Evolutionary conservation across 768 basidiomycete genomes (phyloP), one percentile per base, ranked within the genome.

Genomic region (Boletus insuetus): DNA sequence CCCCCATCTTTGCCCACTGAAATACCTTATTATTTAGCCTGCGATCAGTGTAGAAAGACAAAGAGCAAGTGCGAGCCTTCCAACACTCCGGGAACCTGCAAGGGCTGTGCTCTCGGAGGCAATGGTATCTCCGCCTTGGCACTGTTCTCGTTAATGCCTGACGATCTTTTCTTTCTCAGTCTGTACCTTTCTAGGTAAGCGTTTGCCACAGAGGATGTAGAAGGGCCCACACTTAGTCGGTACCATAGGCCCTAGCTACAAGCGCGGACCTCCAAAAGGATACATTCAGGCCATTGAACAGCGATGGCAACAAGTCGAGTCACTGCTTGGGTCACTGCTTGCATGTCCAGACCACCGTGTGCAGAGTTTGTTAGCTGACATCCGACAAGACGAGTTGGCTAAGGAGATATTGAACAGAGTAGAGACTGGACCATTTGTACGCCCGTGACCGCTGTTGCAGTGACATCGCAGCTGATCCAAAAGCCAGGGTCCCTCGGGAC

Each of bases 201-300:
- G 22, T 48, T 49, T 32, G 29, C 34, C 17, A 3, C 38, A 37
- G 26, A 26, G 19, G 24, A 41, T 10, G 37, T 24, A 22, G 29
- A 40, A 44, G 24, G 45, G 14, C 39, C n/a, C 29, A 50, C 3
- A 55, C 22, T 38, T 51, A 53, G 40, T 37, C 51, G 53, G 44
- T 53, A 48, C 31, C 43, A 14, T 51, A 90, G 89, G 86, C 43
- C 87, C 87, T 0, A 89, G 86, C 64, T 87, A 86, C 69, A 89
- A 88, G 66, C 85, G 91, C 10, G 92, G 91, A 11, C 89, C 89
- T 11, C 89, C 90, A 7, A 91, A 91, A 65, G 93, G 93, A 19
- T 95, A 95, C 68, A 94, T 95, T 47, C 89, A 94, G 68, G 92
- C 92, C 38, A 93, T 95, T 49, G 93, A 95, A 73, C 88, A 90